Evolutionary conservation across 768 basidiomycete species (phyloP).

Genomic region (Holtermanniella nyarrowii): DNA sequence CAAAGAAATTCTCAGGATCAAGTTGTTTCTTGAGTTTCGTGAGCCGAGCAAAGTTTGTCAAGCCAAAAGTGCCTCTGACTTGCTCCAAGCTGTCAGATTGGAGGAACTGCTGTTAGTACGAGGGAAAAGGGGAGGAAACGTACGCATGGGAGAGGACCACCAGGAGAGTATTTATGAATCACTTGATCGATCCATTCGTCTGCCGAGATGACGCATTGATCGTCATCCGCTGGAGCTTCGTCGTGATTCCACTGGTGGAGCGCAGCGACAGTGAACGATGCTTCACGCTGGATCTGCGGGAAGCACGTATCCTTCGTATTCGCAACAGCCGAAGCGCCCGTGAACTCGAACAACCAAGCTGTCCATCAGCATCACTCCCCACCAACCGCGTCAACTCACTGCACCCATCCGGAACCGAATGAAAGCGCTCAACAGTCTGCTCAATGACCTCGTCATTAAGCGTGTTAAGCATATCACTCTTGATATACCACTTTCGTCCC

Average conservation of each 20-base stretch:
- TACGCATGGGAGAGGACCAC: constrained; percentile 77
- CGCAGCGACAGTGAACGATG: constrained; percentile 74
- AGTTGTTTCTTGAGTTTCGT: constrained; percentile 61
- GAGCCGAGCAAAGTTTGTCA: constrained; percentile 59
- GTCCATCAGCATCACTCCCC: neutral
- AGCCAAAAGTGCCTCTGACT: constrained; percentile 47
- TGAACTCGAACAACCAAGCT: constrained; percentile 87
- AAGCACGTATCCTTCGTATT: constrained; percentile 63
- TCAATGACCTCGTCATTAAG: constrained; percentile 79
- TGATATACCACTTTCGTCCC: constrained; percentile 63
- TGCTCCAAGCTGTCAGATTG: constrained; percentile 26
- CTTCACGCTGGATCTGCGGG: constrained; percentile 67
- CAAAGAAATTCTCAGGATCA: constrained; percentile 68
- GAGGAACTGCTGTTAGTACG: constrained; percentile 22
- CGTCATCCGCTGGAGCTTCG: constrained; percentile 55
- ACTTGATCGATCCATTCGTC: constrained; percentile 82
- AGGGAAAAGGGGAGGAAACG: constrained; percentile 45
- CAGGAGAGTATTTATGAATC: constrained; percentile 58
- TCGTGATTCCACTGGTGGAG: constrained; percentile 84
- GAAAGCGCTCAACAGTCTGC: constrained; percentile 68
- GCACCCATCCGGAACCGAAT: constrained; percentile 77
- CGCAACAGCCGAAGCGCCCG: constrained; percentile 59
- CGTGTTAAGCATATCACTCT: constrained; percentile 69
- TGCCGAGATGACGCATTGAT: constrained; percentile 67
- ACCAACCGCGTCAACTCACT: constrained; percentile 50